Conservation (phyloP, 1,284 basidiomycete species). For the Uromyces viciae-fabae region DNA sequence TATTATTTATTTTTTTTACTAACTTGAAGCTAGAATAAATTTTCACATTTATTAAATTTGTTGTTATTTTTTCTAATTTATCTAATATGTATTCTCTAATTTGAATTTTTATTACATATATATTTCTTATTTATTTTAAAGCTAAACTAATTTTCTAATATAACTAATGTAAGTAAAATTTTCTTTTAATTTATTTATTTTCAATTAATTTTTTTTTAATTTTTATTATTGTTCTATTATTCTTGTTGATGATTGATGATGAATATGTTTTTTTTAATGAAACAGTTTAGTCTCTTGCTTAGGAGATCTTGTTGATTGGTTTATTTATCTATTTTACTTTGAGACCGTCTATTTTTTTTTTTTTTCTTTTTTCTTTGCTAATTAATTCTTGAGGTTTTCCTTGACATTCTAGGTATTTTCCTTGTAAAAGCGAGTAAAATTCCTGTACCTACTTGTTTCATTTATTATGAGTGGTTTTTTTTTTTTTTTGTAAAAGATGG, state of each 20-base stretch:
- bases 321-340: no score
- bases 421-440: no score
- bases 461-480: no score
- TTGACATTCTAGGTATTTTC: no score
- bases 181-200: neutral
- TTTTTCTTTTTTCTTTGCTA: no score
- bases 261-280: neutral
- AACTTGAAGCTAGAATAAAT: neutral
- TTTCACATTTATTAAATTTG: neutral
- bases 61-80: neutral
- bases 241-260: neutral
- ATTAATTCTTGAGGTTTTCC: no score
- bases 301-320: no score
- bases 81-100: neutral
- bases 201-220: no score
- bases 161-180: neutral
- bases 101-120: neutral
- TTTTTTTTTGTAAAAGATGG: no score
- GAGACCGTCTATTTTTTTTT: no score
- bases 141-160: neutral
- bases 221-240: neutral
- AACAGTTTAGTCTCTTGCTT: no score
- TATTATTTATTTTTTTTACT: neutral
- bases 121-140: neutral
- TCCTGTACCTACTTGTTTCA: no score